A percentile compares a stretch with the other conserved stretches of the same genome.
phyloP scores from a whole-genome alignment of 75 land plant genomes.

The Azolla pinnata region DNA sequence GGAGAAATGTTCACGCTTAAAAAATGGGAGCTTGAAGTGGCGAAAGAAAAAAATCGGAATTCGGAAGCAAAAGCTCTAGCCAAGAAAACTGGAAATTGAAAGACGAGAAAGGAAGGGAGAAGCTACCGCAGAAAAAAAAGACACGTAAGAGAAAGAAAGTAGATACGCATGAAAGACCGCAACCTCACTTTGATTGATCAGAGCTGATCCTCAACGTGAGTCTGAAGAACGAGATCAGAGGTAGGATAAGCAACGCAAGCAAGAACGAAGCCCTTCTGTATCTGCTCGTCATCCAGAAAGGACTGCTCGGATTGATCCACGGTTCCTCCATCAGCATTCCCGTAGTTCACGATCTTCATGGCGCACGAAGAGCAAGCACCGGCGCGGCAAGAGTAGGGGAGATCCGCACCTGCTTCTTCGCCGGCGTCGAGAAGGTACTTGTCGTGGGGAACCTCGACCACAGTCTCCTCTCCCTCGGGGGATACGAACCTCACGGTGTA shows the following conservation, averaged over 20 bases:
- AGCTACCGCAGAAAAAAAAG: too few relatives aligned
- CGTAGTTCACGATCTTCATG: slow-evolving; percentile 10
- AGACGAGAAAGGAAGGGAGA: too few relatives aligned
- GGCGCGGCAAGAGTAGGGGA: slow-evolving; percentile 40
- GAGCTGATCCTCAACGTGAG: slow-evolving; percentile 35
- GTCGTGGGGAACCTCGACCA: slow-evolving; percentile 17
- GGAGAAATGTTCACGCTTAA: too few relatives aligned
- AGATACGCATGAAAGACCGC: too few relatives aligned
- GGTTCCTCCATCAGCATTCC: too few relatives aligned
- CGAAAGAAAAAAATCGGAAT: too few relatives aligned
- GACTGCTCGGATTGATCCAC: slow-evolving; percentile 36
- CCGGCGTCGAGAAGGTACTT: slow-evolving; percentile 31
- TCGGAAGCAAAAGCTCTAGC: too few relatives aligned
- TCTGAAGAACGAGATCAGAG: slow-evolving; percentile 24
- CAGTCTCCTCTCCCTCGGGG: slow-evolving; percentile 7
- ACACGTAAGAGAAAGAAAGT: too few relatives aligned
- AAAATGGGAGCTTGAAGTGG: too few relatives aligned
- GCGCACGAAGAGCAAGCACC: slow-evolving; percentile 41
- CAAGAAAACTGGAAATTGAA: too few relatives aligned
- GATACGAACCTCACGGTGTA: slow-evolving; percentile 29
- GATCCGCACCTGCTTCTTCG: slow-evolving; percentile 24
- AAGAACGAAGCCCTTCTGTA: slow-evolving; percentile 18
- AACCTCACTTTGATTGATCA: too few relatives aligned
- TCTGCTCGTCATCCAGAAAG: slow-evolving; percentile 27
- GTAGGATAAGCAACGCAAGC: slow-evolving; percentile 33